Conservation (phyloP, 257 asterid genomes). For the Henckelia pumila region DNA sequence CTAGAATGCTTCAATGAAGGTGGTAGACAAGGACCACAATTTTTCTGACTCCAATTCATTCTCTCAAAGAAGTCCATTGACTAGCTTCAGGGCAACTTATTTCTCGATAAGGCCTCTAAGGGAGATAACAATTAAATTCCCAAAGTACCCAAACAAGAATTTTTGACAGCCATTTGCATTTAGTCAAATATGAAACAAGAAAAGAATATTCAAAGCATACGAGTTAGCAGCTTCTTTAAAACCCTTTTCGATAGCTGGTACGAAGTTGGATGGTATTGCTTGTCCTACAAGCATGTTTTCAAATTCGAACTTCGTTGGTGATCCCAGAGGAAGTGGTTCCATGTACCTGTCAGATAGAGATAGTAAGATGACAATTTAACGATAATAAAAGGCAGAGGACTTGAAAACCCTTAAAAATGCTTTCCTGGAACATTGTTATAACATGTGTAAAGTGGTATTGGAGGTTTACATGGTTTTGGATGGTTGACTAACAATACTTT, state of each 20-base stretch:
- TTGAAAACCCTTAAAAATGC: background rate
- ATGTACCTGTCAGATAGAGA: conserved; percentile 53
- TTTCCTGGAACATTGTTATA: background rate
- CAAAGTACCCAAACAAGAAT: conserved; percentile 9
- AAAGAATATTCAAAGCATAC: conserved; percentile 44
- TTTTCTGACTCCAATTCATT: background rate
- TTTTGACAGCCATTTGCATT: background rate
- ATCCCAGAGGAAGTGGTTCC: conserved; percentile 88
- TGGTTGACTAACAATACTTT: no score
- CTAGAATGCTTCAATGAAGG: background rate
- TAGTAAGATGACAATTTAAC: conserved; percentile 15
- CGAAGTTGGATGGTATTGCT: conserved; percentile 81
- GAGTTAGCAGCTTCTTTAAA: conserved; percentile 98
- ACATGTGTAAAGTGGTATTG: background rate
- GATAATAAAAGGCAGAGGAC: conserved; percentile 14
- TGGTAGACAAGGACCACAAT: background rate
- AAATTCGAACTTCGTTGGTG: conserved; percentile 74
- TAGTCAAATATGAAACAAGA: background rate
- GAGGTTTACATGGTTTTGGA: background rate
- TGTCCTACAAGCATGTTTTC: conserved; percentile 89
- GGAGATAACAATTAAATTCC: background rate
- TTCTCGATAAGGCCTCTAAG: background rate
- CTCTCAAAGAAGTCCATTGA: conserved; percentile 16
- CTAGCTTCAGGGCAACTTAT: background rate
- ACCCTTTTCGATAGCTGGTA: conserved; percentile 98